Evolutionary conservation across 371 early-diverging fungal species (phyloP).

Genomic region (Mortierella sp.): DNA sequence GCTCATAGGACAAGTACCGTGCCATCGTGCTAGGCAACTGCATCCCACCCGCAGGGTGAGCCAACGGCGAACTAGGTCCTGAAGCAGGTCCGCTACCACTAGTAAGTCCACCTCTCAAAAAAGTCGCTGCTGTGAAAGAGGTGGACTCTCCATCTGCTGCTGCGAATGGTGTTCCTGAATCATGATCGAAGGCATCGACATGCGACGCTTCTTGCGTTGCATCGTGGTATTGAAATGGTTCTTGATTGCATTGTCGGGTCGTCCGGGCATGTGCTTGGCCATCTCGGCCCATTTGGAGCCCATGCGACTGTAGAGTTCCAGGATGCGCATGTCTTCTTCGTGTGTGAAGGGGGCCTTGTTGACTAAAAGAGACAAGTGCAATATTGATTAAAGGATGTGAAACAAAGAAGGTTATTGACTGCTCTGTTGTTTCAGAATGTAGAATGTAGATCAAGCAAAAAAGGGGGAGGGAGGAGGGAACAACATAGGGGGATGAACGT

Average conservation of each 20-base stretch:
- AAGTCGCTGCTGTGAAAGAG: constrained; percentile 7
- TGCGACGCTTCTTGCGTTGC: constrained; percentile 56
- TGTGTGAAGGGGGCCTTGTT: constrained; percentile 59
- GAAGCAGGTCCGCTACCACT: neutral
- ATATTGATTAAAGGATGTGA: neutral
- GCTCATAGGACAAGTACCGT: constrained; percentile 44
- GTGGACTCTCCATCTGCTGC: constrained; percentile 4
- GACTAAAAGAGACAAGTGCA: constrained; percentile 14
- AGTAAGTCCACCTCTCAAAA: neutral
- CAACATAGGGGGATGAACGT: constrained; percentile 9
- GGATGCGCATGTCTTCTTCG: constrained; percentile 54
- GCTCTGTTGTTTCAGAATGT: constrained; percentile 17
- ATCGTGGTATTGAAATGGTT: constrained; percentile 59
- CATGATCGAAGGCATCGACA: constrained; percentile 48
- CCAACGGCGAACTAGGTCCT: neutral
- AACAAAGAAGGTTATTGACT: neutral
- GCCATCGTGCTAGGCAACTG: constrained; percentile 5
- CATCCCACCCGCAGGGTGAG: neutral
- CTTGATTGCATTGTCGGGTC: constrained; percentile 60
- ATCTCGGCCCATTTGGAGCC: constrained; percentile 61
- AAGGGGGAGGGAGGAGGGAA: neutral
- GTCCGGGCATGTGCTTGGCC: constrained; percentile 58
- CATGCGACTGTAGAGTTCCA: constrained; percentile 52
- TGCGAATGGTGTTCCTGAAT: constrained; percentile 5
- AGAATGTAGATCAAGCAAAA: constrained; percentile 14